A percentile compares a stretch with the other conserved stretches of the same genome.
These are phyloP conservation scores for Trametes villosa DNA, from an alignment of 768 basidiomycete genomes.

Conservation along the genomic window DNA sequence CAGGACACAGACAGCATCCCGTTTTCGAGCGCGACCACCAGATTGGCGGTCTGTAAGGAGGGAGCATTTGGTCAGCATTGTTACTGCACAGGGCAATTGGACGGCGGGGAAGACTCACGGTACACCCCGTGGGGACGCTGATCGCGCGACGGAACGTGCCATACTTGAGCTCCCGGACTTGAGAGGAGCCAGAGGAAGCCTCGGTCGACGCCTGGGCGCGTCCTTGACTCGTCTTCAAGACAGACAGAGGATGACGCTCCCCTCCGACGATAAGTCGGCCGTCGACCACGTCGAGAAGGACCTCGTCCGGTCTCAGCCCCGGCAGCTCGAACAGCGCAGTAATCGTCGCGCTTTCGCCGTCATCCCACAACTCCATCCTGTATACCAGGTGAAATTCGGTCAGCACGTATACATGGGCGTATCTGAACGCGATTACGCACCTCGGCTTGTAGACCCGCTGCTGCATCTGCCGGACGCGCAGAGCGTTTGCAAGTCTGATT, in stretches of 20 bases:
- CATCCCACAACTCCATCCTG: constrained; percentile 47
- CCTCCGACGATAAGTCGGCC: constrained; percentile 41
- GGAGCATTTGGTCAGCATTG: constrained; percentile 1
- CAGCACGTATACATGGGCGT: not conserved
- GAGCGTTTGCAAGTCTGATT: constrained; percentile 6
- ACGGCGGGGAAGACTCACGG: constrained; percentile 27
- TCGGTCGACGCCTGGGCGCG: not conserved
- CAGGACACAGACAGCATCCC: constrained; percentile 46
- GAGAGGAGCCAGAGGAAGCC: constrained; percentile 20
- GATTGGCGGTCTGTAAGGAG: constrained; percentile 37
- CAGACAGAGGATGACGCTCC: constrained; percentile 29
- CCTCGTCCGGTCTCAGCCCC: constrained; percentile 40
- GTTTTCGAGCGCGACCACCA: constrained; percentile 43
- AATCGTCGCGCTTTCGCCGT: constrained; percentile 37
- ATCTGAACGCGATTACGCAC: not conserved
- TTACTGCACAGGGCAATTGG: too few relatives aligned
- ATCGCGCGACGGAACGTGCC: constrained; percentile 43
- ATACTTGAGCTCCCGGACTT: constrained; percentile 44
- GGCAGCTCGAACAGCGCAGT: constrained; percentile 21
- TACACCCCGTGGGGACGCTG: constrained; percentile 42
- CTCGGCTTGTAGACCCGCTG: constrained; percentile 20
- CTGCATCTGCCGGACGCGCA: constrained; percentile 7
- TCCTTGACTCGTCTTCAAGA: not conserved
- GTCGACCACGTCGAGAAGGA: constrained; percentile 39
- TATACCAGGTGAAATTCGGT: not conserved